These are phyloP conservation scores for Steccherinum ochraceum DNA, from an alignment of 768 basidiomycete genomes.

Conservation along the genomic window DNA sequence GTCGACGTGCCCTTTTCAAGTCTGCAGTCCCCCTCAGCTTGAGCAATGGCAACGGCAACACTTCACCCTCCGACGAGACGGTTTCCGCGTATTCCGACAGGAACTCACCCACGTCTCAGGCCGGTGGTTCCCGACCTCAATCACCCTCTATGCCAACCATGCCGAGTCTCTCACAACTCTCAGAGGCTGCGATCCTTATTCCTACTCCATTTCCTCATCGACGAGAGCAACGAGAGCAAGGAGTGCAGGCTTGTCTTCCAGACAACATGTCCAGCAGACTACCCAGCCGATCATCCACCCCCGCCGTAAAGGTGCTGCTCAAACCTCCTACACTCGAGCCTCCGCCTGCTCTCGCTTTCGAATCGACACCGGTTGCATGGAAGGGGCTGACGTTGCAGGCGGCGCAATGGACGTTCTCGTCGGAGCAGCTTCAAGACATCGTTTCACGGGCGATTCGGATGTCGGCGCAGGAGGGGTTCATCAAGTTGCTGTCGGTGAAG, in stretches of 20 bases:
- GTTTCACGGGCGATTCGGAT: conserved; percentile 67
- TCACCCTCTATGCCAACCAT: background rate
- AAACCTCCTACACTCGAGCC: conserved; percentile 32
- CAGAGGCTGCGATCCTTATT: background rate
- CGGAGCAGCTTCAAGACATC: conserved; percentile 53
- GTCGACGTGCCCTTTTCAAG: background rate
- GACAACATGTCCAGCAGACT: background rate
- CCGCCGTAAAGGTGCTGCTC: conserved; percentile 11
- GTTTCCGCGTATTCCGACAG: conserved; percentile 1
- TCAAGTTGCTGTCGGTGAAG: conserved; percentile 61
- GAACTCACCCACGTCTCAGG: conserved; percentile 1
- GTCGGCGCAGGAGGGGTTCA: conserved; percentile 62
- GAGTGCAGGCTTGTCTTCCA: background rate
- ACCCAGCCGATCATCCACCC: conserved; percentile 10
- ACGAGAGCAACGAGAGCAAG: conserved; percentile 4
- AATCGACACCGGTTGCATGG: conserved; percentile 51
- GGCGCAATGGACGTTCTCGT: conserved; percentile 56
- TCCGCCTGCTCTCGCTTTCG: conserved; percentile 51
- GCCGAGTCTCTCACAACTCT: background rate
- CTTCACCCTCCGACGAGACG: background rate
- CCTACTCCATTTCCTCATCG: too few species aligned
- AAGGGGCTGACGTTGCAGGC: conserved; percentile 66
- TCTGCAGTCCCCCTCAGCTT: background rate
- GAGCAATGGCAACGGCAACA: background rate
- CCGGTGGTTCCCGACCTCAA: conserved; percentile 1